phyloP scores from a whole-genome alignment of 345 rosid genomes.

The Linum tenue region DNA sequence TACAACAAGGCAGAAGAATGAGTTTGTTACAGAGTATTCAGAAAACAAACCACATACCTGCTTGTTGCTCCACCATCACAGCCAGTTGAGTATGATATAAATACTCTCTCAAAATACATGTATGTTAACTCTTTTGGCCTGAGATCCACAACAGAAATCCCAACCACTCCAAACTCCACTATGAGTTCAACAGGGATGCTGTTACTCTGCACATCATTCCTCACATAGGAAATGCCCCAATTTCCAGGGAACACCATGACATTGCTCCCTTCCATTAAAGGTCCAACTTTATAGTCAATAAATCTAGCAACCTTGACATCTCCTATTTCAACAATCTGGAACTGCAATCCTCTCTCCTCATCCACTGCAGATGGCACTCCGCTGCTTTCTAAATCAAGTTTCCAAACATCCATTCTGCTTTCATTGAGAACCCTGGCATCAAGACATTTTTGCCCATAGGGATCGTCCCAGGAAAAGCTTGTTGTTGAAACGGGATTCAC shows the following conservation, averaged over 20 bases:
- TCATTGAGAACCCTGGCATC: constrained; percentile 55
- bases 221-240: constrained; percentile 35
- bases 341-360: constrained; percentile 42
- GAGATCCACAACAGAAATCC: constrained; percentile 81
- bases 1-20: neutral
- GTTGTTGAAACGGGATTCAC: constrained; percentile 63
- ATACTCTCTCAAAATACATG: constrained; percentile 67
- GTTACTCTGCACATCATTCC: constrained; percentile 26
- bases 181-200: constrained; percentile 61
- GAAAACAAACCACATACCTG: constrained; percentile 42
- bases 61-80: constrained; percentile 86
- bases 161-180: constrained; percentile 81
- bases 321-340: constrained; percentile 59
- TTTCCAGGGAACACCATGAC: constrained; percentile 32
- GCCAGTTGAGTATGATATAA: constrained; percentile 77
- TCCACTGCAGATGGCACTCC: constrained; percentile 36
- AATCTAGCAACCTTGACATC: constrained; percentile 64
- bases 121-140: constrained; percentile 78
- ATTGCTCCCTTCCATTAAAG: constrained; percentile 32
- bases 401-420: constrained; percentile 31
- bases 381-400: constrained; percentile 54
- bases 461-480: constrained; percentile 89
- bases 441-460: constrained; percentile 73
- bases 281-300: constrained; percentile 31
- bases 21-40: neutral